phyloP scores from a whole-genome alignment of 2,329 filamentous ascomycete species.

The Claviceps sp. region DNA sequence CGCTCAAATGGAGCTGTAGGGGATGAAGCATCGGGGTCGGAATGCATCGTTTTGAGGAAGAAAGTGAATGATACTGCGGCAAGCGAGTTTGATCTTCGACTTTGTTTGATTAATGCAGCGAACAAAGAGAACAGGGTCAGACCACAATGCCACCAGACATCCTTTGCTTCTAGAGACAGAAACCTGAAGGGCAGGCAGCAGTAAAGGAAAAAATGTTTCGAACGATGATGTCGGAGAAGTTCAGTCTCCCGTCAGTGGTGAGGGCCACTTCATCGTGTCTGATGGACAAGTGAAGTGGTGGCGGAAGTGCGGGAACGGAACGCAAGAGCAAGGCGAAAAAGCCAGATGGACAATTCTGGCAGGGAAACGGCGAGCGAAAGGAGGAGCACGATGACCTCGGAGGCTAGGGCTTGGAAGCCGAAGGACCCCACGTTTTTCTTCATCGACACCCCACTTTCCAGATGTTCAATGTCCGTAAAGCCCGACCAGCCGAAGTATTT shows the following conservation, averaged over 20 bases:
- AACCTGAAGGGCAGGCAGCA: neutral
- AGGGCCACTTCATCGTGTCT: conserved; percentile 19
- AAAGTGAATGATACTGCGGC: neutral
- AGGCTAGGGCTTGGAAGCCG: too few species aligned
- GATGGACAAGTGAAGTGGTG: neutral
- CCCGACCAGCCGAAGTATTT: too few species aligned
- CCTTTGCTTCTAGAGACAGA: conserved; percentile 1
- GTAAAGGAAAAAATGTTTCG: neutral
- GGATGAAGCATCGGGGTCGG: conserved; percentile 14
- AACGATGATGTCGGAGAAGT: conserved; percentile 7
- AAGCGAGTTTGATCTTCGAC: neutral
- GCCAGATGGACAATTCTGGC: neutral
- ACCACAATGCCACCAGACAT: conserved; percentile 1
- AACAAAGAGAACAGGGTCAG: neutral
- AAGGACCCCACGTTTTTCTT: too few species aligned
- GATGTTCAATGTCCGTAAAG: too few species aligned
- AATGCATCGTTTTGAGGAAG: conserved; percentile 11
- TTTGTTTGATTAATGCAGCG: neutral
- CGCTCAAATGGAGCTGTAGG: conserved; percentile 7
- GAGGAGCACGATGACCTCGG: too few species aligned
- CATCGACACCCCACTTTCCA: too few species aligned
- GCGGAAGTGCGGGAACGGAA: neutral
- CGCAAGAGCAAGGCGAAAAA: neutral
- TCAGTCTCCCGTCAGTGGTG: conserved; percentile 11
- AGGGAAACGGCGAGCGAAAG: neutral